phyloP scores from a whole-genome alignment of 345 rosid genomes.

The Gossypium raimondii region DNA sequence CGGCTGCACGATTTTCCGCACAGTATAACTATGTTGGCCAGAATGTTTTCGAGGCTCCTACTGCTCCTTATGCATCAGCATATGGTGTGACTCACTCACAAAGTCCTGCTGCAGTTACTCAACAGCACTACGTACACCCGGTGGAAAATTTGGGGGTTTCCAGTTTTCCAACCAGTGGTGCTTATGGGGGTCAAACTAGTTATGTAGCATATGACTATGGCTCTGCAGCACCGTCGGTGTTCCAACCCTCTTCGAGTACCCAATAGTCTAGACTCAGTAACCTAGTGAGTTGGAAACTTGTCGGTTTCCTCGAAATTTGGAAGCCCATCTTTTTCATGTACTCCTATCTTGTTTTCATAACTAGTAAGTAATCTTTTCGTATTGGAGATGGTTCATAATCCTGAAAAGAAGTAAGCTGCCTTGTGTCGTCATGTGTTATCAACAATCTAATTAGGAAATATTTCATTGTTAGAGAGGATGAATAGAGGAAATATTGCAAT shows the following conservation, averaged over 20 bases:
- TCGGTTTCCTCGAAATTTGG: background rate
- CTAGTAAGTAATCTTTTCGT: background rate
- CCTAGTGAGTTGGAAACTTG: background rate
- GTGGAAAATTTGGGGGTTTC: slow-evolving; percentile 24
- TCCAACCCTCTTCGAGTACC: slow-evolving; percentile 34
- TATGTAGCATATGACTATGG: slow-evolving; percentile 35
- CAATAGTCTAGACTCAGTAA: slow-evolving; percentile 12
- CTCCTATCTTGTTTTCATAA: background rate
- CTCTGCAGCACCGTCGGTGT: slow-evolving; percentile 25
- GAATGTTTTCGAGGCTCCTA: slow-evolving; percentile 34
- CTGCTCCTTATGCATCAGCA: slow-evolving; percentile 27
- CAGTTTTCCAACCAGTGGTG: slow-evolving; percentile 22
- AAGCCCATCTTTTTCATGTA: background rate
- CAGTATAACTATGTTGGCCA: slow-evolving; percentile 39
- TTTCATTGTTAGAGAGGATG: background rate
- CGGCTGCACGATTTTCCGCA: slow-evolving; percentile 39
- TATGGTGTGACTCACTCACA: slow-evolving; percentile 32
- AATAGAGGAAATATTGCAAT: background rate
- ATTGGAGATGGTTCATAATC: background rate
- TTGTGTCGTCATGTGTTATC: background rate
- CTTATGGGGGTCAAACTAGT: slow-evolving; percentile 33
- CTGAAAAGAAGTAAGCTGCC: background rate
- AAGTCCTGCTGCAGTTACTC: slow-evolving; percentile 33
- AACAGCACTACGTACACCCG: slow-evolving; percentile 35
- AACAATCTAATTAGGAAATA: background rate